phyloP scores from a whole-genome alignment of 2,329 filamentous ascomycete species.

The Graphiopsis chlorocephala region DNA sequence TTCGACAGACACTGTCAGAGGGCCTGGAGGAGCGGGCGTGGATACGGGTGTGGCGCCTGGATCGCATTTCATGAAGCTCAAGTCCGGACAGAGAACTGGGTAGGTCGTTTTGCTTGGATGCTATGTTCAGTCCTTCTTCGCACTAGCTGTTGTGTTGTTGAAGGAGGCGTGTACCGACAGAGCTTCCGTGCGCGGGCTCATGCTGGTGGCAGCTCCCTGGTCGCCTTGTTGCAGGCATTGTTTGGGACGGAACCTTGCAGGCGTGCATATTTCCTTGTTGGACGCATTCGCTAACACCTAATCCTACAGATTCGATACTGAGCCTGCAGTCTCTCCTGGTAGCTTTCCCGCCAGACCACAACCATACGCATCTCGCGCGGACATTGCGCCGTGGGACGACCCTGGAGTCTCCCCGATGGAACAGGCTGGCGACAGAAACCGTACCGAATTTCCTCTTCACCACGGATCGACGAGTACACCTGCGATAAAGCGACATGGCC shows the following conservation, averaged over 20 bases:
- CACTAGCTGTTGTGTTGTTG: not conserved
- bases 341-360: constrained; percentile 37
- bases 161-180: not conserved
- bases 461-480: constrained; percentile 44
- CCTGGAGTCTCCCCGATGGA: constrained; percentile 20
- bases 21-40: constrained; percentile 33
- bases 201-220: not conserved
- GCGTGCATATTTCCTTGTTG: constrained; percentile 23
- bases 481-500: constrained; percentile 41
- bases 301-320: constrained; percentile 42
- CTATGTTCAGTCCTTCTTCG: not conserved
- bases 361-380: constrained; percentile 45
- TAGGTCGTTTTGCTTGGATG: constrained; percentile 37
- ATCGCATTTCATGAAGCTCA: constrained; percentile 18
- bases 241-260: constrained; percentile 21
- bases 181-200: not conserved
- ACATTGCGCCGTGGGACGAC: constrained; percentile 53
- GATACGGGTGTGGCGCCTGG: constrained; percentile 25
- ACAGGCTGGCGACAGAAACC: constrained; percentile 33
- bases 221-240: not conserved
- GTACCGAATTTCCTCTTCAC: constrained; percentile 48
- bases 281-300: constrained; percentile 27
- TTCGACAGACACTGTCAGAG: constrained; percentile 65
- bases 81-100: constrained; percentile 48
- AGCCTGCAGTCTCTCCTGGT: constrained; percentile 44